A percentile compares a stretch with the other conserved stretches of the same genome.
phyloP scores from a whole-genome alignment of 306 rosid species.

The Cajanus cajan region DNA sequence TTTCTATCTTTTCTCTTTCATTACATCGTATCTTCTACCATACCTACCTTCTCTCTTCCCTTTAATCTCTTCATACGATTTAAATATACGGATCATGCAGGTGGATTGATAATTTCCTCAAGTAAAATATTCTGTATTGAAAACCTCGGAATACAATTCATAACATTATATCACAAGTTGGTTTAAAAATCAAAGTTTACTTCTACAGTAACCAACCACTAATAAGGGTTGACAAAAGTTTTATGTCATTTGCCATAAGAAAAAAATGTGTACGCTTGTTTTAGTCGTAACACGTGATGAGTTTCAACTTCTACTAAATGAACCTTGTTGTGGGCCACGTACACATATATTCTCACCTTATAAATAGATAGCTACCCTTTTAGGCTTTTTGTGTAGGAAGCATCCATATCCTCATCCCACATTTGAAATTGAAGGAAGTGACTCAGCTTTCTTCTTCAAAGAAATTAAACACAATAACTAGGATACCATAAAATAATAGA shows the following conservation, averaged over 20 bases:
- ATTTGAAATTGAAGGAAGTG: not conserved
- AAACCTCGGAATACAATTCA: not conserved
- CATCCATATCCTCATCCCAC: not conserved
- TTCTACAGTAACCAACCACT: not conserved
- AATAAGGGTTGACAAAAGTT: conserved; percentile 3
- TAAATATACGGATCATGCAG: too few species aligned
- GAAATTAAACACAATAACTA: not conserved
- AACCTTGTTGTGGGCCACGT: conserved; percentile 3
- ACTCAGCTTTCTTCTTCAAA: not conserved
- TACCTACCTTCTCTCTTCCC: too few species aligned
- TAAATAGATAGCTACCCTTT: conserved; percentile 12
- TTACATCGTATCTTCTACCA: too few species aligned
- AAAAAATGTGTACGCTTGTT: conserved; percentile 9
- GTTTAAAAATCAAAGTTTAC: not conserved
- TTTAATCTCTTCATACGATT: too few species aligned
- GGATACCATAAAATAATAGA: not conserved
- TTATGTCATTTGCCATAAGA: not conserved
- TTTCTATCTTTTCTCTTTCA: too few species aligned
- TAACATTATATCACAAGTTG: not conserved
- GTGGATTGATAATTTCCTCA: too few species aligned
- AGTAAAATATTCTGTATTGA: not conserved
- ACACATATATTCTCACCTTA: conserved; percentile 20
- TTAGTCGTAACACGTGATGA: conserved; percentile 3
- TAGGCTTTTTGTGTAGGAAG: conserved; percentile 17
- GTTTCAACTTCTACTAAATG: conserved; percentile 13